Evolutionary conservation across 208 protist genomes (phyloP).

Genomic region (Trypanosomatidae sp.): DNA sequence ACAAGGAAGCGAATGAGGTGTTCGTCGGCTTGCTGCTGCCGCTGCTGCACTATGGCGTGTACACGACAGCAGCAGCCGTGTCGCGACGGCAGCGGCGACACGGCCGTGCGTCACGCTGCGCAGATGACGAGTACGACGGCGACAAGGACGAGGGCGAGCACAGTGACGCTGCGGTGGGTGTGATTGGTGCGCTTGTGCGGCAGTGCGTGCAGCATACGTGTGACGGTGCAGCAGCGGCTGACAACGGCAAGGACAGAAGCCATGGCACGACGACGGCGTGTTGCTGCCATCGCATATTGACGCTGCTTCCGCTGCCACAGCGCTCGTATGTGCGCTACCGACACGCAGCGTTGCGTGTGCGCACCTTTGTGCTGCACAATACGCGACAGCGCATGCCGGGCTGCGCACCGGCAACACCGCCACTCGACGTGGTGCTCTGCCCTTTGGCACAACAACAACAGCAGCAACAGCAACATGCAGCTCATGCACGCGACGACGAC

Average conservation of each 20-base stretch:
- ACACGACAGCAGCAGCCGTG: too few species aligned
- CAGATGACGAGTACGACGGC: too few species aligned
- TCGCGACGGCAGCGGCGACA: too few species aligned
- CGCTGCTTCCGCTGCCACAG: slow-evolving; percentile 61
- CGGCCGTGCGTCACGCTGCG: too few species aligned
- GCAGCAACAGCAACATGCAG: background rate
- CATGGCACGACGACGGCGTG: too few species aligned
- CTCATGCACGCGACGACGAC: too few species aligned
- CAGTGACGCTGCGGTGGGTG: too few species aligned
- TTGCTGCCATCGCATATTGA: slow-evolving; percentile 57
- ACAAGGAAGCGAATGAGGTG: slow-evolving; percentile 73
- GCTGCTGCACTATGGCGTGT: slow-evolving; percentile 39
- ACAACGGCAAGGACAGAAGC: too few species aligned
- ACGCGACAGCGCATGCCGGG: slow-evolving; percentile 44
- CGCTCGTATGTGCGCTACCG: slow-evolving; percentile 41
- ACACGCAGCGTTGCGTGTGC: slow-evolving; percentile 20
- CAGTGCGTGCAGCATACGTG: too few species aligned
- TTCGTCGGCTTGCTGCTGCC: slow-evolving; percentile 62
- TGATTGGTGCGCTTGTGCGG: too few species aligned
- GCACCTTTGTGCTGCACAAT: slow-evolving; percentile 34
- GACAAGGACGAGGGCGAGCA: too few species aligned
- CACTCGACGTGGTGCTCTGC: slow-evolving; percentile 23
- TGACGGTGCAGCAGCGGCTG: too few species aligned
- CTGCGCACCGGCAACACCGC: slow-evolving; percentile 26
- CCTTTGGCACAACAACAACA: slow-evolving; percentile 4